Evolutionary conservation across 345 rosid genomes (phyloP).

Genomic region (Laguncularia racemosa): DNA sequence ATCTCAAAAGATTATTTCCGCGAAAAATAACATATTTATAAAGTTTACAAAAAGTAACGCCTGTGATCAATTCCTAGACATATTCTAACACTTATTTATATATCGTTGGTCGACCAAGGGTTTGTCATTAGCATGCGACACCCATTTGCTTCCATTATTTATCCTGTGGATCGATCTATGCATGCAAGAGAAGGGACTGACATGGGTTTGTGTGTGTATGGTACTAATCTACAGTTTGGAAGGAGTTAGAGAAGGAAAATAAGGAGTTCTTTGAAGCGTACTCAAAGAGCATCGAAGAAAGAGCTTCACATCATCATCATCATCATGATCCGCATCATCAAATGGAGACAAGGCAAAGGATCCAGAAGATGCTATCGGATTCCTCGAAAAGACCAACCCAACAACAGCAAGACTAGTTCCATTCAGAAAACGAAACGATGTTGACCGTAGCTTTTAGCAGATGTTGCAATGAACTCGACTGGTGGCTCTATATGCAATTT

Average conservation of each 20-base stretch:
- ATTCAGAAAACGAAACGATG: too few relatives aligned
- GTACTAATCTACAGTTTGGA: constrained; percentile 55
- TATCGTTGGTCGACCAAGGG: too few relatives aligned
- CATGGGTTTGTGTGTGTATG: background rate
- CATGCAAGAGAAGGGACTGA: constrained; percentile 32
- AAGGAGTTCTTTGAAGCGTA: constrained; percentile 84
- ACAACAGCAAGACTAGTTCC: background rate
- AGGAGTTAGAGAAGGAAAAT: constrained; percentile 87
- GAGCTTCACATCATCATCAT: constrained; percentile 3
- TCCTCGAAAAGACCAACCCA: constrained; percentile 3
- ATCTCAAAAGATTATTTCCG: too few relatives aligned
- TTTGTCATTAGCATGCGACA: too few relatives aligned
- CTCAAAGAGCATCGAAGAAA: constrained; percentile 17
- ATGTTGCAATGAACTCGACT: too few relatives aligned
- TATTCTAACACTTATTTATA: too few relatives aligned
- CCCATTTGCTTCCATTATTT: constrained; percentile 23
- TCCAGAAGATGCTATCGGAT: constrained; percentile 20
- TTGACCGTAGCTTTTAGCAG: too few relatives aligned
- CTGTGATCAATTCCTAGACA: too few relatives aligned
- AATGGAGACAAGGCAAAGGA: constrained; percentile 33
- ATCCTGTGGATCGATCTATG: too few relatives aligned
- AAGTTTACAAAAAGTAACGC: too few relatives aligned
- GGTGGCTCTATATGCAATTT: too few relatives aligned
- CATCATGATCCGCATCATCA: constrained; percentile 14
- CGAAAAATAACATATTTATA: too few relatives aligned